Evolutionary conservation across 169 alveolate species (phyloP).

Genomic region (Plasmodium sp.): DNA sequence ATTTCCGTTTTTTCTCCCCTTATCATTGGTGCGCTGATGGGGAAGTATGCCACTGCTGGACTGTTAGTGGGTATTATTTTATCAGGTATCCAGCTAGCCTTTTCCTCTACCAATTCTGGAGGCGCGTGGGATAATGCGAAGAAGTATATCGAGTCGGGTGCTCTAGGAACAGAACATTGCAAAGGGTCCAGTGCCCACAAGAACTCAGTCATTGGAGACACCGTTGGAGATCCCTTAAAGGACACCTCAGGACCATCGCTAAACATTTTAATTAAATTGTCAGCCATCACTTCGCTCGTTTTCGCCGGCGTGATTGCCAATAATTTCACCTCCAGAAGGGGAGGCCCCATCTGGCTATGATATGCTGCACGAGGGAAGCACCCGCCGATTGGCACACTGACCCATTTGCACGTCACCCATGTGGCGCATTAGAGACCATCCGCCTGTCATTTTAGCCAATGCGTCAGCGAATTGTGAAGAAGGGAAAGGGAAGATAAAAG

Average conservation of each 20-base stretch:
- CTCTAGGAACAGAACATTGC: conserved; percentile 77
- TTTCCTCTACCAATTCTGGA: conserved; percentile 90
- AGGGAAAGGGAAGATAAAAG: not conserved
- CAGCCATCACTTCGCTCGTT: conserved; percentile 89
- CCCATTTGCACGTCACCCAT: not conserved
- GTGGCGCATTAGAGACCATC: not conserved
- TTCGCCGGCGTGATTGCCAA: conserved; percentile 85
- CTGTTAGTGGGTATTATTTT: conserved; percentile 92
- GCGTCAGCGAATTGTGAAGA: not conserved
- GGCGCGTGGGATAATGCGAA: conserved; percentile 95
- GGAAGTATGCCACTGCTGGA: conserved; percentile 92
- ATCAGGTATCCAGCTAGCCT: conserved; percentile 91
- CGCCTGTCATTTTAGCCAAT: not conserved
- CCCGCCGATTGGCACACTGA: not conserved
- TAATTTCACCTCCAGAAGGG: conserved; percentile 74
- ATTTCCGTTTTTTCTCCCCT: conserved; percentile 88
- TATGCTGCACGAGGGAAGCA: not conserved
- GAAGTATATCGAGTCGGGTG: conserved; percentile 89
- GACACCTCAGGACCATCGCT: conserved; percentile 95
- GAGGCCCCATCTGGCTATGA: conserved; percentile 85
- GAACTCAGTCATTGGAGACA: conserved; percentile 93
- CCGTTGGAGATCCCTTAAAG: conserved; percentile 96
- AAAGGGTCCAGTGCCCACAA: conserved; percentile 87
- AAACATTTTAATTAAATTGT: conserved; percentile 88
- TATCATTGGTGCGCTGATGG: conserved; percentile 85